phyloP scores from a whole-genome alignment of 1,139 yeast species.

The Magnusiomyces suaveolens region DNA sequence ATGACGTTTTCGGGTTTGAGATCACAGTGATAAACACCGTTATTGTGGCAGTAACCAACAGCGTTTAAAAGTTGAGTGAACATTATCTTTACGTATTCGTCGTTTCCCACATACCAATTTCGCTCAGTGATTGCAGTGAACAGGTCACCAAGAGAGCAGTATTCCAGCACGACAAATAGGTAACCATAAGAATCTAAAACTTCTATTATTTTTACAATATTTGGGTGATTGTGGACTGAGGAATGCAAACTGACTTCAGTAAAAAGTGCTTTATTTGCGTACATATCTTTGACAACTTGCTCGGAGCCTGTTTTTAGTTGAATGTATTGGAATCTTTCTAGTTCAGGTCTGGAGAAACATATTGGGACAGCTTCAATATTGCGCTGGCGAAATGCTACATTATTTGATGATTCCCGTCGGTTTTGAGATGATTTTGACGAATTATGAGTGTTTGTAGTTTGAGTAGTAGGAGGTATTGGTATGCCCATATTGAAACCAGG shows the following conservation, averaged over 20 bases:
- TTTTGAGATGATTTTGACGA: conserved; percentile 1
- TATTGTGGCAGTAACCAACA: conserved; percentile 55
- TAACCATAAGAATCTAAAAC: conserved; percentile 38
- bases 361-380: conserved; percentile 15
- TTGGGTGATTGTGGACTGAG: conserved; percentile 67
- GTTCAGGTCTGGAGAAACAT: conserved; percentile 22
- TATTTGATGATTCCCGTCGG: not conserved
- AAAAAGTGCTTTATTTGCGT: conserved; percentile 29
- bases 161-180: conserved; percentile 71
- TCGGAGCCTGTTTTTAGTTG: conserved; percentile 10
- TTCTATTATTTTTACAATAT: conserved; percentile 63
- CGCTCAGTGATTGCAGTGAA: conserved; percentile 70
- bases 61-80: conserved; percentile 71
- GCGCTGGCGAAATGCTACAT: not conserved
- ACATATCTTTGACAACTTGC: conserved; percentile 15
- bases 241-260: conserved; percentile 68
- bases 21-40: conserved; percentile 75
- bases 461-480: conserved; percentile 5
- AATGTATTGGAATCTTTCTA: conserved; percentile 17
- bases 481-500: conserved; percentile 13
- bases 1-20: conserved; percentile 83
- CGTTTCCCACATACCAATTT: conserved; percentile 44
- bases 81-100: conserved; percentile 53
- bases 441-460: not conserved
- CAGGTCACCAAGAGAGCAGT: conserved; percentile 72